A percentile compares a stretch with the other conserved stretches of the same genome.
Evolutionary conservation across 108 stramenopile genomes (phyloP).

Genomic region (Fistulifera pelliculosa): DNA sequence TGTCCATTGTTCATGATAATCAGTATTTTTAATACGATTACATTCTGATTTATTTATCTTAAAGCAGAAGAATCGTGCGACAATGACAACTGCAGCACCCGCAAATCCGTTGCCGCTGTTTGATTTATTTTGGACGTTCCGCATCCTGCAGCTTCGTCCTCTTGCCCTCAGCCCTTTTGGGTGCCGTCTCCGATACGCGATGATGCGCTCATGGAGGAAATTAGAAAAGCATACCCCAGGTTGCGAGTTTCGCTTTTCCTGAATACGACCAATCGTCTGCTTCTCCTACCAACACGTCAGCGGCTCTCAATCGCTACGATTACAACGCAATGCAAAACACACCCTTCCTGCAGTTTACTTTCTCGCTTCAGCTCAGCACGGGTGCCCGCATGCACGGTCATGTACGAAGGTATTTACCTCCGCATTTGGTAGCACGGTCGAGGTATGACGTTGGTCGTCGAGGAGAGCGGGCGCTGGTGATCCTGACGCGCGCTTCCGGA

Average conservation of each 20-base stretch:
- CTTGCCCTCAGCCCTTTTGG: slow-evolving; percentile 16
- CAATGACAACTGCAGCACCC: not conserved
- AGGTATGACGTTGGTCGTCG: slow-evolving; percentile 76
- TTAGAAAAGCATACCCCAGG: slow-evolving; percentile 28
- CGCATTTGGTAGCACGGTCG: slow-evolving; percentile 28
- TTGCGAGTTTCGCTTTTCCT: slow-evolving; percentile 67
- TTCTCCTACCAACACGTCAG: slow-evolving; percentile 8
- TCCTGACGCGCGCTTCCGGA: slow-evolving; percentile 63
- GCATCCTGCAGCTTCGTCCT: slow-evolving; percentile 46
- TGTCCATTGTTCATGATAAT: too few relatives aligned
- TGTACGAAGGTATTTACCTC: slow-evolving; percentile 66
- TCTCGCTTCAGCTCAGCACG: slow-evolving; percentile 50
- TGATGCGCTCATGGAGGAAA: slow-evolving; percentile 33
- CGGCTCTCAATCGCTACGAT: slow-evolving; percentile 26
- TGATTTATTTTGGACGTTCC: slow-evolving; percentile 75
- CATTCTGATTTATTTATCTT: too few relatives aligned
- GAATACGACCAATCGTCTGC: slow-evolving; percentile 50
- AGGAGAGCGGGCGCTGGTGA: slow-evolving; percentile 65
- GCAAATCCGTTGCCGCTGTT: slow-evolving; percentile 32
- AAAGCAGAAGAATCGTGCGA: too few relatives aligned
- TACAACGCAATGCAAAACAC: slow-evolving; percentile 54
- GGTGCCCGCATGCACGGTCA: slow-evolving; percentile 66
- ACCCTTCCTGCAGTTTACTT: slow-evolving; percentile 57
- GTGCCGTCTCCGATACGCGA: slow-evolving; percentile 25
- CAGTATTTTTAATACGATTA: too few relatives aligned